Evolutionary conservation across 768 basidiomycete species (phyloP), one percentile per base, ranked within the genome.

Genomic region (Krasilnikovozyma curviuscula): DNA sequence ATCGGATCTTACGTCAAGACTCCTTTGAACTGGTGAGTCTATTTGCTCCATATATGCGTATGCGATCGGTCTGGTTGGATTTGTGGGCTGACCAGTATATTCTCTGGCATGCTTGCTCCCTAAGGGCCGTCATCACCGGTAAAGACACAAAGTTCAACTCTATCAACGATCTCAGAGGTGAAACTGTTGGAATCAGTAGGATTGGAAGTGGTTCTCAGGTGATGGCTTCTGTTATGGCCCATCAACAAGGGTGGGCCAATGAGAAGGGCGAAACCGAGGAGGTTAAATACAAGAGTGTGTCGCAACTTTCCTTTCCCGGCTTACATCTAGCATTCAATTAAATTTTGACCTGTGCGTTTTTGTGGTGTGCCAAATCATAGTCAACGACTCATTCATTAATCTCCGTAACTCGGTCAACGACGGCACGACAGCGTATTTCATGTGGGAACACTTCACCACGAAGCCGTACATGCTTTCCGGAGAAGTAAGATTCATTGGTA

Each of bases 181-280:
- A 83, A 0, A 79, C 76, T 3, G 71, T 93, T 28, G 91, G 91
- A 3, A 91, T 95, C 45, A 91, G 85, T 23, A 69, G 91, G 32
- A 67, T 74, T 40, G 91, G 88, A 56, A 91, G 83, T 83, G 76
- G 50, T 21, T 82, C 80, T 54, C 81, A 89, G 61, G 85, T 83
- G 1, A 95, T 97, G 88, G 89, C 86, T 3, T 83, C 79, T 55
- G 85, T 93, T 23, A 83, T 93, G 81, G 83, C 83, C 4, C 66
- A 83, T 28, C 79, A 89, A 54, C 75, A 91, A 60, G 77, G 78
- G 14, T 93, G 88, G 88, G 67, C 67, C 57, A 63, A 55, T 38
- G 41, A 27, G 6, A 53, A 49, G 2, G 55, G 59, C 7, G 47
- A 57, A 24, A 55, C 60, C 9, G 58, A 61, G 40, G 50, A 54